phyloP scores from a whole-genome alignment of 495 filamentous ascomycete genomes.

The Penicillium pulvis region DNA sequence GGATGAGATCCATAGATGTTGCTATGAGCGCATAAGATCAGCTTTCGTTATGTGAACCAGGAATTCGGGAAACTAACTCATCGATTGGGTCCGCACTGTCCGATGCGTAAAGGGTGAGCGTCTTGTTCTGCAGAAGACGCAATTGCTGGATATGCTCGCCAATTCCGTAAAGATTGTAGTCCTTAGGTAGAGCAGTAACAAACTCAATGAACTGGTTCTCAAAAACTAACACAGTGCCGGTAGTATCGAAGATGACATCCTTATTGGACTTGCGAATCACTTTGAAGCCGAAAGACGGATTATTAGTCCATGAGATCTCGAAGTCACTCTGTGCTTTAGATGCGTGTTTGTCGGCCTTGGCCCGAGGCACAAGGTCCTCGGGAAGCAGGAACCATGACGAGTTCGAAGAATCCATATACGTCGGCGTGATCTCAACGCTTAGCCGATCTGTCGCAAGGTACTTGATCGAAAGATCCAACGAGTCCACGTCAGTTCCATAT shows the following conservation, averaged over 20 bases:
- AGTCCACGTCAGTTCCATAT: conserved; percentile 65
- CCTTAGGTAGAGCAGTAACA: conserved; percentile 53
- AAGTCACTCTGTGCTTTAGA: conserved; percentile 49
- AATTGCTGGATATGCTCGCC: conserved; percentile 62
- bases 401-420: conserved; percentile 63
- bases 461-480: conserved; percentile 54
- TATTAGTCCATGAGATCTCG: conserved; percentile 59
- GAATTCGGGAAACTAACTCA: conserved; percentile 28
- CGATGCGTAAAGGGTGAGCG: conserved; percentile 69
- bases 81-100: conserved; percentile 68
- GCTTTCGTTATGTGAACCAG: background rate
- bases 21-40: conserved; percentile 23
- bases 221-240: conserved; percentile 58
- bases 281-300: conserved; percentile 62
- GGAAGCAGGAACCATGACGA: conserved; percentile 68
- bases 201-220: conserved; percentile 70
- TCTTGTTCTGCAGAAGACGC: conserved; percentile 59
- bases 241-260: conserved; percentile 59
- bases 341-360: conserved; percentile 46
- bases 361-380: conserved; percentile 61
- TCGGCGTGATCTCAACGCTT: conserved; percentile 58
- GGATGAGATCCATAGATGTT: conserved; percentile 65
- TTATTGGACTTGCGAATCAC: conserved; percentile 56
- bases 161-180: conserved; percentile 66
- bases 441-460: conserved; percentile 58